phyloP scores from a whole-genome alignment of 768 basidiomycete species.

The Mycena polygramma region DNA sequence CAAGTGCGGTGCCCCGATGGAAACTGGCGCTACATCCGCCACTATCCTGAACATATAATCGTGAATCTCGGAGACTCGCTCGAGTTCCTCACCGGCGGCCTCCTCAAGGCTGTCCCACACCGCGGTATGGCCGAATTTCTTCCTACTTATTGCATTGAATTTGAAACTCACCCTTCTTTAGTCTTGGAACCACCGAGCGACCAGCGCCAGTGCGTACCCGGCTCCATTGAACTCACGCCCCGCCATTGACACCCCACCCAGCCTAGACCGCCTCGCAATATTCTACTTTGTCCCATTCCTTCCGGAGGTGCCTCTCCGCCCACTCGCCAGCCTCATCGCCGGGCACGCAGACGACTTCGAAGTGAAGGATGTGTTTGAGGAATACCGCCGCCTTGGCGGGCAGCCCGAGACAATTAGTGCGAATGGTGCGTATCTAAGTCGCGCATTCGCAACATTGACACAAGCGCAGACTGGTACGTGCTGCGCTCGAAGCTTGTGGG shows the following conservation, averaged over 20 bases:
- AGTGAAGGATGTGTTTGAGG: constrained; percentile 35
- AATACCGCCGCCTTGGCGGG: constrained; percentile 34
- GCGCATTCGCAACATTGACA: constrained; percentile 7
- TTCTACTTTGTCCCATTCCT: constrained; percentile 36
- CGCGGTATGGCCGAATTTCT: constrained; percentile 27
- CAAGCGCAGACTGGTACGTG: constrained; percentile 12
- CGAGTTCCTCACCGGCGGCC: constrained; percentile 37
- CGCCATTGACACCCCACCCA: background rate
- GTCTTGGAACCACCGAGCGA: constrained; percentile 37
- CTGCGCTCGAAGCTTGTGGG: constrained; percentile 19
- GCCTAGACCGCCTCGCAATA: constrained; percentile 35
- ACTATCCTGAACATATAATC: constrained; percentile 36
- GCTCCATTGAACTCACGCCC: background rate
- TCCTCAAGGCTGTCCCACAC: constrained; percentile 36
- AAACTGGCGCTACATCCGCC: constrained; percentile 34
- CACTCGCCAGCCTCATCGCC: constrained; percentile 24
- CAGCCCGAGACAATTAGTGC: constrained; percentile 22
- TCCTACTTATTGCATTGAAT: too few species aligned
- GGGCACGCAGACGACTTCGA: constrained; percentile 15
- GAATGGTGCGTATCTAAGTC: constrained; percentile 26
- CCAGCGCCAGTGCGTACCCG: constrained; percentile 35
- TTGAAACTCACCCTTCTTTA: background rate
- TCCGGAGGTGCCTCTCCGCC: constrained; percentile 24
- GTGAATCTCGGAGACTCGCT: constrained; percentile 36
- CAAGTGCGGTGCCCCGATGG: constrained; percentile 31